Percentiles rank a stretch among this genome's conserved stretches.
Conservation (phyloP, 2,329 filamentous ascomycete species). For the Phyllosticta paracitricarpa region DNA sequence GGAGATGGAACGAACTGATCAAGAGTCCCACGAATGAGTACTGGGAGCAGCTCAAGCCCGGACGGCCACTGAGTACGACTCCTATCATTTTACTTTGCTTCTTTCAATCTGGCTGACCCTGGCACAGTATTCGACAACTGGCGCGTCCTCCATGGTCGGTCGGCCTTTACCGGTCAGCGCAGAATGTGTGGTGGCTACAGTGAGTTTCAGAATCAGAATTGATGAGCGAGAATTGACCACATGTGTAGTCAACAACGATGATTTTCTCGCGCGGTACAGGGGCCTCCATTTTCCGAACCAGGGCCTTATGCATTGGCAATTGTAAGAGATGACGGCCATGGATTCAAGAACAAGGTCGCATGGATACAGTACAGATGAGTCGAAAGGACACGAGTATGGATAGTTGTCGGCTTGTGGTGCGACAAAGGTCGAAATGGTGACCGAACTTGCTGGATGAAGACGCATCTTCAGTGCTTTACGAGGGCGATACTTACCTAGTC, state of each 20-base stretch:
- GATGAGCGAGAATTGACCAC: neutral
- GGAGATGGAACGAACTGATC: slow-evolving; percentile 62
- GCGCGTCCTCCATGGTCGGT: slow-evolving; percentile 81
- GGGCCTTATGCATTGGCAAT: neutral
- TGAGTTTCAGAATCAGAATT: slow-evolving; percentile 37
- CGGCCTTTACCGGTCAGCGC: slow-evolving; percentile 70
- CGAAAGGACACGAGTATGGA: too few species aligned
- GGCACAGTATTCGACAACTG: slow-evolving; percentile 83
- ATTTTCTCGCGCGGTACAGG: slow-evolving; percentile 14
- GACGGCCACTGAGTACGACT: slow-evolving; percentile 60
- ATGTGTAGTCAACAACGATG: slow-evolving; percentile 14
- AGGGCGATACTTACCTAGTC: too few species aligned
- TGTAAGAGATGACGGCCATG: too few species aligned
- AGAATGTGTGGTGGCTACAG: slow-evolving; percentile 88
- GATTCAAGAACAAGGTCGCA: neutral
- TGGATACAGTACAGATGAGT: too few species aligned
- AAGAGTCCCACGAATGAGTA: slow-evolving; percentile 57
- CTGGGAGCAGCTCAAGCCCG: slow-evolving; percentile 73
- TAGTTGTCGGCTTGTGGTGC: too few species aligned
- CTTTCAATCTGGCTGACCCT: neutral
- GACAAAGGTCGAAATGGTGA: too few species aligned
- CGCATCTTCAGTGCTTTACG: too few species aligned
- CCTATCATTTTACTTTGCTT: neutral
- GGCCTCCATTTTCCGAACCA: neutral
- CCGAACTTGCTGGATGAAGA: too few species aligned